Percentiles rank a stretch among this genome's conserved stretches.
Evolutionary conservation across 768 basidiomycete species (phyloP).

Genomic region (Termitomyces sp.): DNA sequence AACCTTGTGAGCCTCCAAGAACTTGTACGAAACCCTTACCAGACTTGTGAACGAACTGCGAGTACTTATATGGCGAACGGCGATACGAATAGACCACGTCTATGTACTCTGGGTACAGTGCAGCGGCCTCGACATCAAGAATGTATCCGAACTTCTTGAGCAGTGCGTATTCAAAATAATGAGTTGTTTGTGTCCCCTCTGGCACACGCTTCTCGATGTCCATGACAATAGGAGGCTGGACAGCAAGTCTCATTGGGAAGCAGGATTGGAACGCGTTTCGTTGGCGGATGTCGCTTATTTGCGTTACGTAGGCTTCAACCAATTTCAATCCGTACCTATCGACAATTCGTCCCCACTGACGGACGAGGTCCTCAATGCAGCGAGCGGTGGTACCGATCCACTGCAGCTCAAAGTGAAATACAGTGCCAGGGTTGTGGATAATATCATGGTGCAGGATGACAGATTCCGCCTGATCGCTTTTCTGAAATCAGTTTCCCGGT

Average conservation of each 20-base stretch:
- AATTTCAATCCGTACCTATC: slow-evolving; percentile 88
- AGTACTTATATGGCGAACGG: slow-evolving; percentile 66
- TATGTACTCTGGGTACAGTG: slow-evolving; percentile 72
- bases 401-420: slow-evolving; percentile 95
- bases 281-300: slow-evolving; percentile 81
- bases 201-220: slow-evolving; percentile 65
- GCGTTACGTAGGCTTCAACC: slow-evolving; percentile 89
- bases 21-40: slow-evolving; percentile 92
- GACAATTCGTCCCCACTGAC: slow-evolving; percentile 74
- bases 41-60: slow-evolving; percentile 88
- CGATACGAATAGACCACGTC: slow-evolving; percentile 91
- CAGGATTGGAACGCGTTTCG: slow-evolving; percentile 91
- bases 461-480: slow-evolving; percentile 83
- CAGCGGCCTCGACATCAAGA: slow-evolving; percentile 73
- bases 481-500: slow-evolving; percentile 30
- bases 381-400: slow-evolving; percentile 95
- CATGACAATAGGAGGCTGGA: slow-evolving; percentile 66
- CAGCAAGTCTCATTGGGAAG: slow-evolving; percentile 71
- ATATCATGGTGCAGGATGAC: slow-evolving; percentile 91
- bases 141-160: slow-evolving; percentile 77
- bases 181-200: slow-evolving; percentile 55
- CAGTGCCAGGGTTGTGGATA: slow-evolving; percentile 90
- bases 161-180: slow-evolving; percentile 79
- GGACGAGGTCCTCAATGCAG: slow-evolving; percentile 83
- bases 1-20: slow-evolving; percentile 70